Base-by-base conservation (phyloP, 2,329 filamentous ascomycete genomes). In the Aspergillus fumigatus region DNA sequence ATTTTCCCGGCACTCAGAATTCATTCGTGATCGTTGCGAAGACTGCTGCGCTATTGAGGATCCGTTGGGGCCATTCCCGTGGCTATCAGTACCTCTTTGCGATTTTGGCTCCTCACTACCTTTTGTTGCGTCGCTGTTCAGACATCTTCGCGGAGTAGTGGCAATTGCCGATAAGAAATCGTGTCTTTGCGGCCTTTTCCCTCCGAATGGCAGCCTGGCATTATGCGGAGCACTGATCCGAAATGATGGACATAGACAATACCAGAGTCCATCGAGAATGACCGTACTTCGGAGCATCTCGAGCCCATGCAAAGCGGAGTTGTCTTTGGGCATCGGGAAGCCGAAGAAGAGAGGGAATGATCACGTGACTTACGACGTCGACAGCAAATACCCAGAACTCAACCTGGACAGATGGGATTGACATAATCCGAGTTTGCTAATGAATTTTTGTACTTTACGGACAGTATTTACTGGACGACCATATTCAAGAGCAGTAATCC, bases 191-290 rank as follows among this genome's bases (percentile, higher is more conserved):
- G 48, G 52, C 51, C 51, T 59, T 41, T 57, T 63, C 3, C 35
- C 54, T 26, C 47, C 23, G 14, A 64, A 48, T 17, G 60, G 50
- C 32, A 40, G 14, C 21, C 59, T 49, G 23, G 60, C 57, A 11
- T 59, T 61, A 50, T 48, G 56, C n/a, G 71, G 51, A 14, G 57
- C 52, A 14, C 60, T 54, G 2, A 56, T 55, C 14, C 56, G 62
- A 38, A 74, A 73, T 14, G 71, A 73, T 48, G 73, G 74, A 63
- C 74, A 74, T 35, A 77, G 64, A 57, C 70, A 75, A 57, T 70
- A 71, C 74, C 74, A 77, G 50, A 77, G 63, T 38, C 71, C 73
- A 63, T 76, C 74, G 32, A 73, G 59, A 48, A 71, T 60, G 27
- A 73, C 57, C 43, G 61, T 59, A 59, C 55, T 65, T 53, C 60